Base-by-base conservation (phyloP, 1,284 basidiomycete genomes). In the Caloboletus firmus region DNA sequence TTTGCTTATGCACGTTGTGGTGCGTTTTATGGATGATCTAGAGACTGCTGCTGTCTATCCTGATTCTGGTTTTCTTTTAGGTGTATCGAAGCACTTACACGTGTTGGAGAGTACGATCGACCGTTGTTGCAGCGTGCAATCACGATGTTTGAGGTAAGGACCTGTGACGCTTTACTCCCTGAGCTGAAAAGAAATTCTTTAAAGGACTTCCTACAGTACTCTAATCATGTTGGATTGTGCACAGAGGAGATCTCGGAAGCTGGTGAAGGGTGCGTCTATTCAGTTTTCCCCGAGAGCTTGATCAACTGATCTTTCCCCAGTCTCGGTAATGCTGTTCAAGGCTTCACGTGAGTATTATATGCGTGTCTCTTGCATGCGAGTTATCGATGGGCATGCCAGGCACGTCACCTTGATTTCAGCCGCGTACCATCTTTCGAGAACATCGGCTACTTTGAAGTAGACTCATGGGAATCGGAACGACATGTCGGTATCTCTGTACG, bases 221-320 rank as follows among this genome's bases (percentile, higher is more conserved):
- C 86, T 5, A 95, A 94, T 69, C 93, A 95, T 66, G 84, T 94
- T 35, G 90, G 88, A 0, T 74, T 96, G 37, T 93, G 91, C 69
- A 89, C 85, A 0, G 93, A 96, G 66, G 89, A 91, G 63, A 89
- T 92, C 44, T 89, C 87, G 1, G 82, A 85, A 54, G 80, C 89
- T 22, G 89, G 89, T 7, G 89, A 92, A 73, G 87, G 79, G 84
- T 89, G 59, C 56, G 81, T 70, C 3, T 32, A 39, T 39, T 50
- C 37, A 37, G 31, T 26, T 34, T 47, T 12, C n/a, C 36, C n/a
- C 36, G 13, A 22, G 28, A 6, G 8, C 5, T 35, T 42, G 30
- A 50, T 24, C 26, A 44, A 18, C 42, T 59, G 18, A 56, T 37
- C 8, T 30, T 22, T 37, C 10, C 22, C 15, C 41, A 89, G 87